phyloP scores from a whole-genome alignment of 441 rosid genomes.

The Euphorbia celastroides region DNA sequence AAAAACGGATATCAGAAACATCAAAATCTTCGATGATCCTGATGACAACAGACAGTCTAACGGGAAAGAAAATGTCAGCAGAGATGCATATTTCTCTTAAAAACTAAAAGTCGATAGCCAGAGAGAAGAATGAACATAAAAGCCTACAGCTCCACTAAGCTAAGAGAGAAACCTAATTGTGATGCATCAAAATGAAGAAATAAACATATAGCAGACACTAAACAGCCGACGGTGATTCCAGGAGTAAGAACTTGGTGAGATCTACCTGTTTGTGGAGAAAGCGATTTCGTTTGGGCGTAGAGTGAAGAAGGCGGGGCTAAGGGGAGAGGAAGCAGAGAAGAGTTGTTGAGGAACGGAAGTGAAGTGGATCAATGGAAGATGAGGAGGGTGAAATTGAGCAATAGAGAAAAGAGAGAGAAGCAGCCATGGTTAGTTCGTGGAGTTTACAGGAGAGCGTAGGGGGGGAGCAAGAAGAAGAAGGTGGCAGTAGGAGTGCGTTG shows the following conservation, averaged over 20 bases:
- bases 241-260: background rate
- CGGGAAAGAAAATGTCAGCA: background rate
- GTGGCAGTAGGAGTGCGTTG: background rate
- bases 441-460: background rate
- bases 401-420: conserved; percentile 26
- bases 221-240: background rate
- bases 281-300: conserved; percentile 20
- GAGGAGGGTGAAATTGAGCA: conserved; percentile 13
- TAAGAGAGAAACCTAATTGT: background rate
- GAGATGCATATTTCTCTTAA: background rate
- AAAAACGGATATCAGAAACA: background rate
- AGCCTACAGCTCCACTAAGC: background rate
- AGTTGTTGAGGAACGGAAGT: conserved; percentile 22
- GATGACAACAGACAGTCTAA: background rate
- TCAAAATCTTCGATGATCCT: background rate
- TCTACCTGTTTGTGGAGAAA: conserved; percentile 35
- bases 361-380: conserved; percentile 16
- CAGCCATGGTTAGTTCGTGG: conserved; percentile 39
- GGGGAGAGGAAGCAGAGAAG: conserved; percentile 12
- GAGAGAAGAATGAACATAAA: background rate
- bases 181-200: background rate
- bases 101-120: background rate
- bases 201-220: background rate
- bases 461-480: background rate
- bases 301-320: conserved; percentile 22